Evolutionary conservation across 2,329 filamentous ascomycete species (phyloP), one percentile per base, ranked within the genome.

Genomic region (Dichotomopilus funicola): DNA sequence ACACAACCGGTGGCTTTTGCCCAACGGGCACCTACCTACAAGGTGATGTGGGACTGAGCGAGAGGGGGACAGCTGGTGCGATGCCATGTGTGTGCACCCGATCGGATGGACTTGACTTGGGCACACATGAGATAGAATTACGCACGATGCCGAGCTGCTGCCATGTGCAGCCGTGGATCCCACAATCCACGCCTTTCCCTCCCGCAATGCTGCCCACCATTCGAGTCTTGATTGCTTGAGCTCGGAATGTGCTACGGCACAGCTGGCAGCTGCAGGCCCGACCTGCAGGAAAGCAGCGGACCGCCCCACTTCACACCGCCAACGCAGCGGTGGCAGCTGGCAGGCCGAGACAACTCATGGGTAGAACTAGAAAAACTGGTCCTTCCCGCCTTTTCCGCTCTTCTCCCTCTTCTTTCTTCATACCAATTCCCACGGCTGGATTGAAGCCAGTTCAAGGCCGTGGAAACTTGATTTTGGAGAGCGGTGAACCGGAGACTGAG

Each of bases 291-390:
- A 42, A 49, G 37, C n/a, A 53, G 31, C 59, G 55, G 50, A 59
- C 58, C 62, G 19, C 19, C 19, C 19, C 19, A 27, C 19, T 27
- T 27, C 19, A 27, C 62, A 64, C 62, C 62, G 62, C 60, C 62
- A 64, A 57, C 61, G 55, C 62, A 64, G 51, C 62, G 53, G 44
- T 44, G 47, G 40, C 34, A 44, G 41, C 49, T 44, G 54, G 60
- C 51, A 57, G 53, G 47, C 59, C 55, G 41, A 56, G 12, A 10
- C 45, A 51, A 37, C 48, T 35, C 55, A 51, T 41, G 47, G 46
- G 9, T 42, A 33, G 35, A 45, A 19, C 37, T 55, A 56, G 54
- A 59, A 63, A 60, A 58, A n/a, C 46, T 47, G 46, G 35, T 47
- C 53, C 41, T 55, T 47, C 49, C 51, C 52, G 35, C 49, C 8